Evolutionary conservation across 257 asterid species (phyloP), one percentile per base, ranked within the genome.

Genomic region (Fraxinus excelsior): DNA sequence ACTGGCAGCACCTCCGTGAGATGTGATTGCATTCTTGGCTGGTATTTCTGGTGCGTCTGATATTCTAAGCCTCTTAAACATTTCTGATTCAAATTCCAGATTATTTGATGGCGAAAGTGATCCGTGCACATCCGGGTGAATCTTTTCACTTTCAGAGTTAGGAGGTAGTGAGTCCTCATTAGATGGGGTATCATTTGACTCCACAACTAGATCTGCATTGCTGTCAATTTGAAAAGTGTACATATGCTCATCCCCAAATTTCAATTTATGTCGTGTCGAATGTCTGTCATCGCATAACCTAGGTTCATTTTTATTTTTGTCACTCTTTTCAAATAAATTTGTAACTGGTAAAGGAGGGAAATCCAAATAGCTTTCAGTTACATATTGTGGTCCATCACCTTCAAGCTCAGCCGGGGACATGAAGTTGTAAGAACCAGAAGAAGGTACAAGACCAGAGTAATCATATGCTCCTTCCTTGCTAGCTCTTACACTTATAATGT

Each of bases 161-260:
- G 79, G 82, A 80, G 76, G 80, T 40, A 19, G 72, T 25, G 88
- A 80, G 72, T 77, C 76, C 70, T 80, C 87, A 73, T 78, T 81
- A 74, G 93, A 85, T 78, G 87, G 84, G 69, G 85, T 82, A 74
- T 75, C 78, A 81, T 81, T 80, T 80, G 96, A 81, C 85, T 95
- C 99, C 80, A 84, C 90, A 74, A 95, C 90, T 79, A 95, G 92
- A 89, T 93, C 97, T 74, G 93, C 90, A 80, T 95, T 95, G 46
- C 91, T 88, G 76, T 79, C 87, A 74, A 95, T 93, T 85, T 89
- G 87, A 81, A 95, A 95, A 86, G 92, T 95, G 82, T 91, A 96
- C 98, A 95, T 89, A 81, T 42, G 90, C 75, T 82, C 91, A 81
- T 90, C 90, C 79, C 87, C 90, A 79, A 85, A 88, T 82, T 84